Conservation (phyloP, 2,329 filamentous ascomycete genomes). For the Fusarium coicis region DNA sequence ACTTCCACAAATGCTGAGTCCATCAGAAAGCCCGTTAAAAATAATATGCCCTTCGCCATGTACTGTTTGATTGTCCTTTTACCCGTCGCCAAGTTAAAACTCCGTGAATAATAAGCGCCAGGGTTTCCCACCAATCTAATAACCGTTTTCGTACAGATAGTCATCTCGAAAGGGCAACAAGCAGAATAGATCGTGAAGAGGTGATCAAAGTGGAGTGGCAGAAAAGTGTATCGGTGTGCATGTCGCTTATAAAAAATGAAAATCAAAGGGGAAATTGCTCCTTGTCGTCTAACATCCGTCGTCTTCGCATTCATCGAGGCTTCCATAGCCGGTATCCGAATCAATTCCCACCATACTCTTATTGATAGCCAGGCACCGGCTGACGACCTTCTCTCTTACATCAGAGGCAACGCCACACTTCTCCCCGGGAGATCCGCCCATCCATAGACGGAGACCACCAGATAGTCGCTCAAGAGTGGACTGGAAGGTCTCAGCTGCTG, state of each 20-base stretch:
- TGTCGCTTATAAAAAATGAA: conserved; percentile 11
- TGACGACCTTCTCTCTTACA: conserved; percentile 64
- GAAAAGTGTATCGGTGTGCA: conserved; percentile 5
- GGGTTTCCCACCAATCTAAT: conserved; percentile 40
- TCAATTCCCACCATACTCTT: conserved; percentile 70
- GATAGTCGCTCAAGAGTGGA: conserved; percentile 66
- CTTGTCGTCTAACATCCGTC: conserved; percentile 39
- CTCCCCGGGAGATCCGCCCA: conserved; percentile 63
- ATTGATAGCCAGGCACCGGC: conserved; percentile 65
- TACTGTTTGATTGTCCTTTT: conserved; percentile 37
- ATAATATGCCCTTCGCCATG: conserved; percentile 32
- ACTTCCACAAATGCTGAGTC: conserved; percentile 24
- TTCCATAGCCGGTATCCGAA: conserved; percentile 68
- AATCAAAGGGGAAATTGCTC: conserved; percentile 1
- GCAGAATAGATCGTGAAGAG: conserved; percentile 14
- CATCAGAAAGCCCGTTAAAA: conserved; percentile 5
- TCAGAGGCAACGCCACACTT: conserved; percentile 62
- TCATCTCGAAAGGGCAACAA: conserved; percentile 29
- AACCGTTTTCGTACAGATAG: conserved; percentile 44
- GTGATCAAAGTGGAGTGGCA: conserved; percentile 27
- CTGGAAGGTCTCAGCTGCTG: conserved; percentile 59
- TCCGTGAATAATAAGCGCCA: conserved; percentile 29
- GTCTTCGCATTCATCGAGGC: conserved; percentile 62
- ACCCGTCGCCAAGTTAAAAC: conserved; percentile 39
- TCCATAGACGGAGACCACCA: conserved; percentile 69